phyloP scores from a whole-genome alignment of 345 rosid genomes.

The Combretum micranthum region DNA sequence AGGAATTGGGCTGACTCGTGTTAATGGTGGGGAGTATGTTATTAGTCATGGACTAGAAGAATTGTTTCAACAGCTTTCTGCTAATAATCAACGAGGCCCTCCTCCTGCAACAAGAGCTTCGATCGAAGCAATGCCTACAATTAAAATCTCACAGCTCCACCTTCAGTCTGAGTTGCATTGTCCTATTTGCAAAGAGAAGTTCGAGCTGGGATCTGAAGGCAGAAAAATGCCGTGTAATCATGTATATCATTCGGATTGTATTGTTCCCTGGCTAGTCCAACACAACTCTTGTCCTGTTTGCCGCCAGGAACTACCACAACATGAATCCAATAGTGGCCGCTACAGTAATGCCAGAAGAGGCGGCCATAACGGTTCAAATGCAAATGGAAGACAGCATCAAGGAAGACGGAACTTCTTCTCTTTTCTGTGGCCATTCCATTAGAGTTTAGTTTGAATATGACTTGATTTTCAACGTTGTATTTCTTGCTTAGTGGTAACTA shows the following conservation, averaged over 20 bases:
- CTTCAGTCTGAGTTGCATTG: conserved; percentile 13
- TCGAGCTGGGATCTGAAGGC: conserved; percentile 1
- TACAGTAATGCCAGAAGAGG: too few species aligned
- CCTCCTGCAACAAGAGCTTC: conserved; percentile 21
- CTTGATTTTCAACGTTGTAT: too few species aligned
- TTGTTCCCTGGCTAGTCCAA: conserved; percentile 11
- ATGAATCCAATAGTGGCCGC: background rate
- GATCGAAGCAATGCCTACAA: conserved; percentile 20
- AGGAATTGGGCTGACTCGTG: conserved; percentile 5
- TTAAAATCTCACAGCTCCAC: conserved; percentile 9
- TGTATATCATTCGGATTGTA: conserved; percentile 10
- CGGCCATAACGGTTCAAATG: too few species aligned
- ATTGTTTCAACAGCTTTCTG: conserved; percentile 18
- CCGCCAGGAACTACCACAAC: conserved; percentile 5
- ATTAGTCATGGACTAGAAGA: conserved; percentile 14
- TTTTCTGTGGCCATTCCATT: too few species aligned
- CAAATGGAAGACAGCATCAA: too few species aligned
- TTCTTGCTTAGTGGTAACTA: too few species aligned
- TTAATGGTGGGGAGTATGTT: conserved; percentile 6
- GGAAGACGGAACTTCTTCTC: too few species aligned
- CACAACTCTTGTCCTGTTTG: conserved; percentile 18
- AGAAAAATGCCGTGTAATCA: background rate
- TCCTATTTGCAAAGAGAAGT: background rate
- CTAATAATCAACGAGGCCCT: conserved; percentile 11
- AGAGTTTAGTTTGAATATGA: too few species aligned